Conservation (phyloP, 768 basidiomycete genomes). For the Collybia sordida region DNA sequence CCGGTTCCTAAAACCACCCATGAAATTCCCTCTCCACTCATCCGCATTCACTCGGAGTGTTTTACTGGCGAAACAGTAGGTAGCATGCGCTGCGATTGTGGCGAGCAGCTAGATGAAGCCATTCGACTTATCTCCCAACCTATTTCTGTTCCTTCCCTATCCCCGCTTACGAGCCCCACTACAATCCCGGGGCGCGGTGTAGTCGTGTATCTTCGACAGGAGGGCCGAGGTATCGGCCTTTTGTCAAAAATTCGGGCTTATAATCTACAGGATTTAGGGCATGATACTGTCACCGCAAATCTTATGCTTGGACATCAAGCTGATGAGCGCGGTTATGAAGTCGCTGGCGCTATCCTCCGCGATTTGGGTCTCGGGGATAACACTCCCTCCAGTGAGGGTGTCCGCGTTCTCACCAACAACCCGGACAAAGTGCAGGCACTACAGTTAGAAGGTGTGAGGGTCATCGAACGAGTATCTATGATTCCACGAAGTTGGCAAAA, state of each 20-base stretch:
- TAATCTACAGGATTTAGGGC: conserved; percentile 95
- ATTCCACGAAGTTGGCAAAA: conserved; percentile 86
- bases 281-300: conserved; percentile 99
- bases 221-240: conserved; percentile 95
- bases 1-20: conserved; percentile 11
- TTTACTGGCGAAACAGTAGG: conserved; percentile 98
- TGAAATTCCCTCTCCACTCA: conserved; percentile 69
- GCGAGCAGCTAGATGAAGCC: conserved; percentile 98
- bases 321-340: conserved; percentile 90
- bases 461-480: conserved; percentile 90
- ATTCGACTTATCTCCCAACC: conserved; percentile 83
- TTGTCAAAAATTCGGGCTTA: conserved; percentile 96
- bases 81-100: conserved; percentile 98
- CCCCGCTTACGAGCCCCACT: conserved; percentile 26
- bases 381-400: conserved; percentile 39
- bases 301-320: conserved; percentile 92
- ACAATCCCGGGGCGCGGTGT: conserved; percentile 84
- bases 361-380: conserved; percentile 78
- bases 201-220: conserved; percentile 94
- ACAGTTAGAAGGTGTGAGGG: conserved; percentile 75
- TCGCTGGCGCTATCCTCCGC: conserved; percentile 86
- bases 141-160: conserved; percentile 42
- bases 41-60: conserved; percentile 97
- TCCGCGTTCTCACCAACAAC: conserved; percentile 93
- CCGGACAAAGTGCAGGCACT: conserved; percentile 94